Base-by-base conservation (phyloP, 2,329 filamentous ascomycete genomes). In the Plectosphaerella cucumerina region DNA sequence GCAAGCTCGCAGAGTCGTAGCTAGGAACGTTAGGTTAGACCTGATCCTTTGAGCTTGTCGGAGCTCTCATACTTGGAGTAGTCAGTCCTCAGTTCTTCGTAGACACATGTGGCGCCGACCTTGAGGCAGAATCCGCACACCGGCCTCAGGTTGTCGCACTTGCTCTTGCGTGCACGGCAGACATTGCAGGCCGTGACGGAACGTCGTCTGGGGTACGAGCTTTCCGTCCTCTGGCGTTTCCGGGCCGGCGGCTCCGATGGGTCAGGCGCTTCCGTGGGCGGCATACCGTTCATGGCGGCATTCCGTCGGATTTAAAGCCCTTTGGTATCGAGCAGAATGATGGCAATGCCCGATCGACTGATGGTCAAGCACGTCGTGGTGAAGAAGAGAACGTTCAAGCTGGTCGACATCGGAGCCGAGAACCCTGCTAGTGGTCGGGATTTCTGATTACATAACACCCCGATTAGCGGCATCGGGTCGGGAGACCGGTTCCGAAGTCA, bases 121-220 rank as follows among this genome's bases (percentile, higher is more conserved):
- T 10, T 18, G 15, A 41, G 37, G 50, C 67, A 70, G 35, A 67
- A 70, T 8, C 67, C 66, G 53, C 68, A 70, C 0, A 62, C 62
- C 3, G 68, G 68, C 33, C 65, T 61, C 15, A 61, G 60, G 48
- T 70, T 70, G 46, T 70, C 68, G 54, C 68, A 70, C 47, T 70
- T 70, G 18, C 66, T 70, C 54, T 68, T 67, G 14, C 68, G 57
- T 6, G 62, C 62, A 2, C 68, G 65, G 55, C 68, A 70, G 0
- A 66, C 64, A 50, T 68, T 62, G 15, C 68, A 70, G 9, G 68
- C 68, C 23, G 23, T 33, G 22, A 17, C 22, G 15, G 14, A 18
- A 4, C 37, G 37, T 41, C 37, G 3, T 41, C 37, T 41, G 9
- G 37, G 37, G n/a, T 41, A 41, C 5, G 18, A 41, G 37, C 37